Percentiles rank a stretch among this genome's conserved stretches.
Conservation (phyloP, 768 basidiomycete species). For the Xerocomus spinulosus region DNA sequence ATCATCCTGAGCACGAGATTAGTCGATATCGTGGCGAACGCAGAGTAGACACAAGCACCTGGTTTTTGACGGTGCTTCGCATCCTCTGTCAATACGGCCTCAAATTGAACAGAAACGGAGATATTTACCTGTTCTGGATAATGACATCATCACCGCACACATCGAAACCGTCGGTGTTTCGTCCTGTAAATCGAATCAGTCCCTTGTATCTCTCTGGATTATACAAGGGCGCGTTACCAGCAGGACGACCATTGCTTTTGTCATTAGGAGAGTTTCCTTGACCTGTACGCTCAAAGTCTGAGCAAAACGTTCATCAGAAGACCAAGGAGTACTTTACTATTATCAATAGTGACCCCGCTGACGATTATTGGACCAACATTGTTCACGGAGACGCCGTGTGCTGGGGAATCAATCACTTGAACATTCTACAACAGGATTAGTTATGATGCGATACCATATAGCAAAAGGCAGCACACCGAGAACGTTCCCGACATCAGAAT, state of each 20-base stretch:
- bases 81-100: neutral
- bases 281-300: conserved; percentile 32
- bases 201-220: too few relatives aligned
- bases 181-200: conserved; percentile 24
- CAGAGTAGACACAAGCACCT: conserved; percentile 10
- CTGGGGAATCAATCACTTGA: conserved; percentile 39
- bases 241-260: conserved; percentile 43
- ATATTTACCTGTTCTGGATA: conserved; percentile 27
- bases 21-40: neutral
- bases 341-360: conserved; percentile 46
- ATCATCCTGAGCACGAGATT: conserved; percentile 44
- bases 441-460: neutral
- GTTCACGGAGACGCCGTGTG: conserved; percentile 28
- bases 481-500: conserved; percentile 39
- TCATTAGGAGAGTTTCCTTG: conserved; percentile 49
- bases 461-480: conserved; percentile 21
- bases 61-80: conserved; percentile 23
- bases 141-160: conserved; percentile 33
- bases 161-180: conserved; percentile 52
- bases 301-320: neutral
- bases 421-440: conserved; percentile 23
- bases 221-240: conserved; percentile 31
- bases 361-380: conserved; percentile 36
- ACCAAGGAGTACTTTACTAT: conserved; percentile 40
- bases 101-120: neutral